Percentiles rank a stretch among this genome's conserved stretches.
Evolutionary conservation across 805 yeast species (phyloP).

Genomic region (Yarrowia osloensis): DNA sequence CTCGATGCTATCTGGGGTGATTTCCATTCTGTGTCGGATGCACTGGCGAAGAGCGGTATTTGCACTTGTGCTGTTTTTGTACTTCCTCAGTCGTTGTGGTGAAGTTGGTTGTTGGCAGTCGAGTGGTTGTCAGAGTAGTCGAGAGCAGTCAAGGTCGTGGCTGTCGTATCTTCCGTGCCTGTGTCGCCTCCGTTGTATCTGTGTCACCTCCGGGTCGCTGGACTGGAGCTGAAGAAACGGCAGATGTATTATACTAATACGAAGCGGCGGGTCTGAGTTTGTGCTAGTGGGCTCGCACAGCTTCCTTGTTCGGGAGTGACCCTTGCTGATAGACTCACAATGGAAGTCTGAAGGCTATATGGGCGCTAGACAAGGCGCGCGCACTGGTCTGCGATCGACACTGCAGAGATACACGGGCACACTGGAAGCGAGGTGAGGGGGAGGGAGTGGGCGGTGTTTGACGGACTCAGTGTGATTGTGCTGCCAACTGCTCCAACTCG

Average conservation of each 20-base stretch:
- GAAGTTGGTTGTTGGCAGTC: too few relatives aligned
- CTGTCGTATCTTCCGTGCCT: too few relatives aligned
- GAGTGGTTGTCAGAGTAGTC: too few relatives aligned
- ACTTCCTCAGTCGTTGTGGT: neutral
- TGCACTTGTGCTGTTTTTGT: neutral
- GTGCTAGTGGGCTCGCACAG: neutral
- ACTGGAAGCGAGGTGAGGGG: neutral
- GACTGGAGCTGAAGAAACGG: too few relatives aligned
- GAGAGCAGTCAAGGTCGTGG: too few relatives aligned
- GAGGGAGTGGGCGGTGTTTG: neutral
- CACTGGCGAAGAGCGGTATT: too few relatives aligned
- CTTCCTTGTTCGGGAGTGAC: conserved; percentile 3
- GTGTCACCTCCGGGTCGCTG: too few relatives aligned
- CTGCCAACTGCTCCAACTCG: too few relatives aligned
- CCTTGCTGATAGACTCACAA: conserved; percentile 29
- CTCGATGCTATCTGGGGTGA: conserved; percentile 22
- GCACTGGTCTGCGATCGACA: neutral
- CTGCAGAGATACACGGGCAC: conserved; percentile 24
- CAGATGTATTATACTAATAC: neutral
- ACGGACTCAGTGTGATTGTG: too few relatives aligned
- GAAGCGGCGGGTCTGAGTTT: neutral
- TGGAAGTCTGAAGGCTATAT: conserved; percentile 2
- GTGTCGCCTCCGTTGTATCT: too few relatives aligned
- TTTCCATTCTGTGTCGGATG: conserved; percentile 11
- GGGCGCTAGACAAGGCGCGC: neutral